Evolutionary conservation across 768 basidiomycete genomes (phyloP).

Genomic region (Pholiota conissans): DNA sequence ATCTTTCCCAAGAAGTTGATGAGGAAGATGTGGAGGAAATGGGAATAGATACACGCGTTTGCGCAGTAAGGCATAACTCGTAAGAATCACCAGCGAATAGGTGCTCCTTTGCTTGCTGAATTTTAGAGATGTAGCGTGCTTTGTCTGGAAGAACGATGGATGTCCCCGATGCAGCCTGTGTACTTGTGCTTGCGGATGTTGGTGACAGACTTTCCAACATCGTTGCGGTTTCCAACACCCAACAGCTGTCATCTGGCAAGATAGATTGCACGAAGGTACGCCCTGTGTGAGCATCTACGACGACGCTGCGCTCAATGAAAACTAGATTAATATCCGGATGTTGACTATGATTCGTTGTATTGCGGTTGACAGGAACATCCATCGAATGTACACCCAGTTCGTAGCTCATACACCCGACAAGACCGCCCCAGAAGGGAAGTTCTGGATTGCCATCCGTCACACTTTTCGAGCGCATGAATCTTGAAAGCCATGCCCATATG

Average conservation of each 20-base stretch:
- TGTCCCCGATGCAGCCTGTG: slow-evolving; percentile 11
- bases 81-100: slow-evolving; percentile 88
- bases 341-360: slow-evolving; percentile 21
- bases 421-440: slow-evolving; percentile 83
- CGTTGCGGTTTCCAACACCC: slow-evolving; percentile 49
- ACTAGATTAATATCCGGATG: slow-evolving; percentile 77
- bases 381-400: slow-evolving; percentile 70
- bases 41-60: slow-evolving; percentile 56
- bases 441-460: slow-evolving; percentile 48
- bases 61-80: slow-evolving; percentile 88
- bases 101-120: slow-evolving; percentile 68
- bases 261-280: slow-evolving; percentile 66
- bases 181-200: slow-evolving; percentile 1
- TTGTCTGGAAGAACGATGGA: slow-evolving; percentile 56
- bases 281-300: slow-evolving; percentile 56
- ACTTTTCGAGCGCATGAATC: slow-evolving; percentile 60
- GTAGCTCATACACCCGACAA: slow-evolving; percentile 78
- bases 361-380: slow-evolving; percentile 37
- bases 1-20: slow-evolving; percentile 69
- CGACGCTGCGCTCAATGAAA: slow-evolving; percentile 78
- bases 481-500: slow-evolving; percentile 74
- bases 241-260: slow-evolving; percentile 53
- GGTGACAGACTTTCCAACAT: slow-evolving; percentile 26
- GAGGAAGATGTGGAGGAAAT: slow-evolving; percentile 29
- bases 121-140: slow-evolving; percentile 62